Base-by-base conservation (phyloP, 148 eudicot genomes). In the Mesembryanthemum crystallinum region DNA sequence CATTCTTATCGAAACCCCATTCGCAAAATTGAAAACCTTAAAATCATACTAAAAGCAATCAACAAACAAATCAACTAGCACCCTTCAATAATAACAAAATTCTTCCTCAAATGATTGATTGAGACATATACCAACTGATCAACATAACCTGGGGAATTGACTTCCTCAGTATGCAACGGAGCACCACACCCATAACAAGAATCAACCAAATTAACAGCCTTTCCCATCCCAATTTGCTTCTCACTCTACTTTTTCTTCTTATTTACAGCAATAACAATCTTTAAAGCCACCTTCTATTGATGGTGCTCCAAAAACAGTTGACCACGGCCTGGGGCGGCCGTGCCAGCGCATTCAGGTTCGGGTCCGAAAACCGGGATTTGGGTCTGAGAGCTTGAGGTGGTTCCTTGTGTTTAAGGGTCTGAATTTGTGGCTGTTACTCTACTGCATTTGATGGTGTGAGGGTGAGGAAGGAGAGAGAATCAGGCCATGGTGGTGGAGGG, bases 151-250 rank as follows among this genome's bases (percentile, higher is more conserved):
- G 98, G 98, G 25, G 85, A 89, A 85, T 92, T 97, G 15, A 65
- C 57, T 68, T 92, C 96, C 62, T 32, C 49, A 5, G 86, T 85
- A 82, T 95, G 98, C 72, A 95, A 85, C 8, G 96, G 94, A 76
- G 98, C 98, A 72, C 98, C 98, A 72, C 98, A 92, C 10, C 98
- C 98, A 72, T 95, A 95, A 80, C 98, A 94, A 74, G 83, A 78
- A 67, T 73, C 79, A 67, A 77, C 81, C 5, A 51, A 33, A n/a
- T 75, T 73, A 18, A 82, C 27, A 28, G 39, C 75, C 72, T 86
- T 87, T 51, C 74, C 11, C 13, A 77, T 69, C 81, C 85, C 83
- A 69, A 73, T 82, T 8, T 24, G 57, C 69, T 77, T 88, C 65
- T 77, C 81, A 61, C 45, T 85, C 83, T 84, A 81, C 80, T 81